A percentile compares a stretch with the other conserved stretches of the same genome.
These are phyloP conservation scores for Corchorus capsularis DNA, from an alignment of 345 rosid species.

Conservation along the genomic window DNA sequence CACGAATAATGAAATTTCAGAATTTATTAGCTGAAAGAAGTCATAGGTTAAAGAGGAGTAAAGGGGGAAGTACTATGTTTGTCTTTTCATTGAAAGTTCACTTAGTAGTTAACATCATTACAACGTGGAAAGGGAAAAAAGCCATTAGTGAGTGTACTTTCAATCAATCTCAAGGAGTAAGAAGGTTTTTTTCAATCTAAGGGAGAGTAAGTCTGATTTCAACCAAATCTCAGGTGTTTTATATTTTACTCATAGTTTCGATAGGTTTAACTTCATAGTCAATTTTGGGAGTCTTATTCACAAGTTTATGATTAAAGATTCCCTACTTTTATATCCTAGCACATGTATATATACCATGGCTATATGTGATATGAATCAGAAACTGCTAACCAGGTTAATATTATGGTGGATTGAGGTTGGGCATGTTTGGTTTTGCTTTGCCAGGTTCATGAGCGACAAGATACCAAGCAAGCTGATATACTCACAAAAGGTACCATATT, in stretches of 20 bases:
- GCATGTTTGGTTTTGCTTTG: conserved; percentile 7
- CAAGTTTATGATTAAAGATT: background rate
- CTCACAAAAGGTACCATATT: conserved; percentile 50
- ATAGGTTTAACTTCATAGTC: background rate
- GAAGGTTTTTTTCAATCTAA: no score
- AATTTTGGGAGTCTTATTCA: background rate
- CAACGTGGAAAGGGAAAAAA: no score
- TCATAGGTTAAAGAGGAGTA: no score
- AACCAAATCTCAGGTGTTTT: no score
- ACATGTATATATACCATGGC: background rate
- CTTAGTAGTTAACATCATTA: no score
- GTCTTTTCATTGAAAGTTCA: no score
- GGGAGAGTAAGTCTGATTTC: no score
- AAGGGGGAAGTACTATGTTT: no score
- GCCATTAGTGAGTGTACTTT: no score
- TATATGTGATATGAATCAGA: background rate
- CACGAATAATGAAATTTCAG: no score
- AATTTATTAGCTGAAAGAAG: no score
- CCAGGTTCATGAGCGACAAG: conserved; percentile 42
- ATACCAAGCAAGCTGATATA: conserved; percentile 33
- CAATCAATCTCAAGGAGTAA: no score
- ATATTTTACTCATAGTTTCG: background rate
- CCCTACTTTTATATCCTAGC: background rate
- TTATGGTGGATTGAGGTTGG: background rate
- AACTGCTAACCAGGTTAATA: background rate